Percentiles rank a stretch among this genome's conserved stretches.
Evolutionary conservation across 495 filamentous ascomycete species (phyloP).

Genomic region (Penicilliopsis zonata): DNA sequence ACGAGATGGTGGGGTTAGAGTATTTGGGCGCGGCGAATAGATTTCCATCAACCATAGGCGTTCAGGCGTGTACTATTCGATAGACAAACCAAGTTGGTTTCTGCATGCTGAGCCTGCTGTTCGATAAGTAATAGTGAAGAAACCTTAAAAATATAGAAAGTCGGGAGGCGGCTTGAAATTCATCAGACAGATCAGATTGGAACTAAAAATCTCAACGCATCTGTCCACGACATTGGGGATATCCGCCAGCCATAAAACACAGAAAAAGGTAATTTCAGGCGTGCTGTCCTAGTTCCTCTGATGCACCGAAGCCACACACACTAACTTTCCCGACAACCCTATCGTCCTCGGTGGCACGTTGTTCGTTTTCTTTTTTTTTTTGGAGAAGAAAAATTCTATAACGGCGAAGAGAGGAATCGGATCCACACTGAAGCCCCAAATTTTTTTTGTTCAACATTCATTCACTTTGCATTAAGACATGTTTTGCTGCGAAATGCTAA

Average conservation of each 20-base stretch:
- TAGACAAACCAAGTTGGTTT: constrained; percentile 3
- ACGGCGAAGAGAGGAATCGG: constrained; percentile 20
- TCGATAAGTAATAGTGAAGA: not conserved
- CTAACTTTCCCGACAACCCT: constrained; percentile 8
- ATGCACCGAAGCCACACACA: constrained; percentile 14
- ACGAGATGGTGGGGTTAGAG: constrained; percentile 62
- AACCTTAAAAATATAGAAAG: not conserved
- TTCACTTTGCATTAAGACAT: constrained; percentile 27
- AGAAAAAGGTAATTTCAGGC: constrained; percentile 35
- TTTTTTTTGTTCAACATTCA: constrained; percentile 19
- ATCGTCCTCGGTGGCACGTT: constrained; percentile 10
- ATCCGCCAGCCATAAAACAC: constrained; percentile 34
- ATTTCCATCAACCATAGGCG: constrained; percentile 4
- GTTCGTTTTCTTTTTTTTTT: constrained; percentile 10
- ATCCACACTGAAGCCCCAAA: constrained; percentile 33
- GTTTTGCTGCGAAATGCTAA: constrained; percentile 30
- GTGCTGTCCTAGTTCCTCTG: constrained; percentile 24
- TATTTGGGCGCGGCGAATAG: constrained; percentile 64
- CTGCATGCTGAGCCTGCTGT: not conserved
- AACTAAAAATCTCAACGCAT: constrained; percentile 27
- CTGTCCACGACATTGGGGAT: constrained; percentile 29
- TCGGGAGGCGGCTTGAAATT: constrained; percentile 7
- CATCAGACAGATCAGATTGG: constrained; percentile 21
- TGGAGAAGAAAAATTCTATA: constrained; percentile 16
- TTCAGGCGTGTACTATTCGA: constrained; percentile 7